Percentiles rank a stretch among this genome's conserved stretches.
Evolutionary conservation across 352 stramenopile genomes (phyloP).

Genomic region (Globisporangium apiculatum): DNA sequence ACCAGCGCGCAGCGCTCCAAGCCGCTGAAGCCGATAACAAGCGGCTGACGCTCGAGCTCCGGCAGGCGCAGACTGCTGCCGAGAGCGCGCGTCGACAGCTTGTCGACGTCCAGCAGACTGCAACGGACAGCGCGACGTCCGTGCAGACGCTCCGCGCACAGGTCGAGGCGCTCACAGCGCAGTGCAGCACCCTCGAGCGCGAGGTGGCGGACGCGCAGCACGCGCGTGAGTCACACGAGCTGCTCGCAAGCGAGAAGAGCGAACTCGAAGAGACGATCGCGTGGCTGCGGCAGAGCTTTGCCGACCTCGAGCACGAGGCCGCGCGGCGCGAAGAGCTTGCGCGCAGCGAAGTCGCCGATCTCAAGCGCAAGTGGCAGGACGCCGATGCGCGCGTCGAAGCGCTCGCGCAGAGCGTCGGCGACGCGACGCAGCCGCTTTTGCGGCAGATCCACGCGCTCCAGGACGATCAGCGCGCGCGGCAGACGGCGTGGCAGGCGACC

Average conservation of each 20-base stretch:
- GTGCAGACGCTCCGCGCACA: constrained; percentile 19
- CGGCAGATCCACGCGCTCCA: constrained; percentile 64
- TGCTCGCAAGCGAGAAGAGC: constrained; percentile 37
- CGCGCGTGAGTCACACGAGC: constrained; percentile 37
- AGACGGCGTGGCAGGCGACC: constrained; percentile 49
- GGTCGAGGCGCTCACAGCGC: constrained; percentile 20
- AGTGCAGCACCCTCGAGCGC: constrained; percentile 27
- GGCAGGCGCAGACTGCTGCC: constrained; percentile 13
- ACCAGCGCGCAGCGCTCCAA: constrained; percentile 40
- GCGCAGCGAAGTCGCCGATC: constrained; percentile 37
- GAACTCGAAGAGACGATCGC: constrained; percentile 57
- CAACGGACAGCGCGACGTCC: constrained; percentile 11
- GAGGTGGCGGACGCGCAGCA: constrained; percentile 36
- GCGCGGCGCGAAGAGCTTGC: constrained; percentile 53
- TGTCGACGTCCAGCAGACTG: constrained; percentile 22
- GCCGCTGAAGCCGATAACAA: constrained; percentile 44
- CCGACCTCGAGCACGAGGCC: constrained; percentile 46
- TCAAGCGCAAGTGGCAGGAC: constrained; percentile 81
- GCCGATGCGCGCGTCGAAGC: constrained; percentile 57
- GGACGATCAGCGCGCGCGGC: constrained; percentile 50
- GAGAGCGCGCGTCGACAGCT: constrained; percentile 22
- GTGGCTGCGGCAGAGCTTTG: constrained; percentile 51
- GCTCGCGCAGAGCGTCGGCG: constrained; percentile 56
- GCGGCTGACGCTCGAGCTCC: constrained; percentile 28
- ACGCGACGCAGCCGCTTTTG: constrained; percentile 70